Evolutionary conservation across 352 stramenopile genomes (phyloP).

Genomic region (Globisporangium yorkense): DNA sequence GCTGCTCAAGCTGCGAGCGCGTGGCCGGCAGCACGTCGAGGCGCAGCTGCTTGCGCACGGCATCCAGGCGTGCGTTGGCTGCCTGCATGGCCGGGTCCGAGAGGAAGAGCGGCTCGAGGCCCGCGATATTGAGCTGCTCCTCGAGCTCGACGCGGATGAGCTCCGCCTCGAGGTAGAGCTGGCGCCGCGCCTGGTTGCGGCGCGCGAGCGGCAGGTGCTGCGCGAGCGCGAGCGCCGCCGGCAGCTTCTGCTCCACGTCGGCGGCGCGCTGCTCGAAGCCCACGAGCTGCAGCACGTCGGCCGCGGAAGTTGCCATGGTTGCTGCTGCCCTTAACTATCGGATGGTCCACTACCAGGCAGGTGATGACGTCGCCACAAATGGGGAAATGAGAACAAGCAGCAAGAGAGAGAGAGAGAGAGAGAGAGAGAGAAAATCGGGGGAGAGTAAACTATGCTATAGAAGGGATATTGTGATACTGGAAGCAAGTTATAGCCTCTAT

Average conservation of each 20-base stretch:
- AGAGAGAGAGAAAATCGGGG: too few species aligned
- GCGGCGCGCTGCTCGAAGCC: constrained; percentile 50
- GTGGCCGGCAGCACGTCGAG: constrained; percentile 48
- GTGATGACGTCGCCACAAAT: too few species aligned
- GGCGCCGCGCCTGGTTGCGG: constrained; percentile 63
- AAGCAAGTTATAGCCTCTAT: neutral
- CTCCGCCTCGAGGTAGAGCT: constrained; percentile 69
- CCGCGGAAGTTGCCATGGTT: constrained; percentile 22
- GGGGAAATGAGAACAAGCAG: too few species aligned
- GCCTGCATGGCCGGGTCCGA: constrained; percentile 37
- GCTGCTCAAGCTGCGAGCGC: constrained; percentile 38
- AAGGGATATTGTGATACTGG: too few species aligned
- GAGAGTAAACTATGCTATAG: too few species aligned
- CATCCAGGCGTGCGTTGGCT: constrained; percentile 52
- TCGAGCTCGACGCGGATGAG: constrained; percentile 75
- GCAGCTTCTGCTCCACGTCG: constrained; percentile 43
- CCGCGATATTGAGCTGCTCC: constrained; percentile 62
- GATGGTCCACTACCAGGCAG: too few species aligned
- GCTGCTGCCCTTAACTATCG: too few species aligned
- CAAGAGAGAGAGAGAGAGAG: too few species aligned
- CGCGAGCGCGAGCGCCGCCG: constrained; percentile 30
- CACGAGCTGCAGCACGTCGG: constrained; percentile 51
- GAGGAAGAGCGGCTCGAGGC: constrained; percentile 54
- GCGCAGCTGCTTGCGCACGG: constrained; percentile 52
- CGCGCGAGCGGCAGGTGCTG: constrained; percentile 44